phyloP scores from a whole-genome alignment of 257 asterid genomes.

The Solanum chilense region DNA sequence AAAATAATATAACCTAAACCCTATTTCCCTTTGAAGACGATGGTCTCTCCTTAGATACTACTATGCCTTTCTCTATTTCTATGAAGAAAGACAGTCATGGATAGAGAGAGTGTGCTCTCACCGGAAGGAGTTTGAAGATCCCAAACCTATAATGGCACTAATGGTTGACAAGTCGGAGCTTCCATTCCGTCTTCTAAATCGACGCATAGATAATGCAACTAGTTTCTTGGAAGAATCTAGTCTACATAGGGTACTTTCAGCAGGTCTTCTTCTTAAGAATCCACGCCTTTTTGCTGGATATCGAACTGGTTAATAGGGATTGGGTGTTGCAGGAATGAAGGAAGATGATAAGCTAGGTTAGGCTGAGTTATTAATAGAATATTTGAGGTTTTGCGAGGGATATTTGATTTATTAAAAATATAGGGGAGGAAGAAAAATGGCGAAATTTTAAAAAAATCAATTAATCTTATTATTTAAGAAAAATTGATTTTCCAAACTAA shows the following conservation, averaged over 20 bases:
- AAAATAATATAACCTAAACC: too few relatives aligned
- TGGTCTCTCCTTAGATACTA: slow-evolving; percentile 19
- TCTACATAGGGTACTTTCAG: slow-evolving; percentile 75
- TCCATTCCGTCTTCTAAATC: slow-evolving; percentile 82
- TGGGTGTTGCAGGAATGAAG: slow-evolving; percentile 19
- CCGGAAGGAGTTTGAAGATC: slow-evolving; percentile 65
- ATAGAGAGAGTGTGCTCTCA: slow-evolving; percentile 85
- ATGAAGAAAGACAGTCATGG: slow-evolving; percentile 1
- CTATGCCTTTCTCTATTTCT: not conserved
- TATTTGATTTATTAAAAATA: slow-evolving; percentile 17
- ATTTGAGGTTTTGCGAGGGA: slow-evolving; percentile 62
- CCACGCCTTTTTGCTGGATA: slow-evolving; percentile 89
- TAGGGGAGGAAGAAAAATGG: too few relatives aligned
- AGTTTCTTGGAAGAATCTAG: slow-evolving; percentile 70
- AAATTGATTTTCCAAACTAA: too few relatives aligned
- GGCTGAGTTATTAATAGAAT: slow-evolving; percentile 57
- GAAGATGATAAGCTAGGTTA: slow-evolving; percentile 55
- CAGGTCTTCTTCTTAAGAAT: slow-evolving; percentile 83
- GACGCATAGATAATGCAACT: slow-evolving; percentile 61
- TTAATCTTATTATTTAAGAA: too few relatives aligned
- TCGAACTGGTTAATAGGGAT: slow-evolving; percentile 57
- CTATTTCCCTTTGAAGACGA: slow-evolving; percentile 16
- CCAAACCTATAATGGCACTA: slow-evolving; percentile 76
- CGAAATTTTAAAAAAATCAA: too few relatives aligned
- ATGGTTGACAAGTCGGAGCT: slow-evolving; percentile 98